Evolutionary conservation across 805 yeast genomes (phyloP).

Genomic region (Cyberlindnera americana): DNA sequence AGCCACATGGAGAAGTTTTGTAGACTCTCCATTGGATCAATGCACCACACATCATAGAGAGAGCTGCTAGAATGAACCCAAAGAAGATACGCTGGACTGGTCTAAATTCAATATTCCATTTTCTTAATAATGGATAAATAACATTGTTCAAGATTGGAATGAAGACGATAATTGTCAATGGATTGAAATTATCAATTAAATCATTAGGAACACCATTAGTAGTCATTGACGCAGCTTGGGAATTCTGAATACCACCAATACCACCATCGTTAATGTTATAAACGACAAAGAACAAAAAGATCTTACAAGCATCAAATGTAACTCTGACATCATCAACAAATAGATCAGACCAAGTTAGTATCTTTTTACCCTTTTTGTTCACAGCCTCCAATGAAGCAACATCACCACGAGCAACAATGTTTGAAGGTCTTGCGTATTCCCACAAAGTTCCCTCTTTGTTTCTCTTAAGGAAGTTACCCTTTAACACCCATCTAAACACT

Average conservation of each 20-base stretch:
- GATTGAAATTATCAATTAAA: conserved; percentile 71
- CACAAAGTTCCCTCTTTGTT: conserved; percentile 39
- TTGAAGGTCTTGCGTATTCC: conserved; percentile 58
- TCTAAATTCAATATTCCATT: conserved; percentile 48
- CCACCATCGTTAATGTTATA: conserved; percentile 75
- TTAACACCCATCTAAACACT: conserved; percentile 38
- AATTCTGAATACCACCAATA: conserved; percentile 39
- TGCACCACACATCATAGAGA: conserved; percentile 29
- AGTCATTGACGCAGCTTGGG: conserved; percentile 70
- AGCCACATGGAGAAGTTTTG: conserved; percentile 69
- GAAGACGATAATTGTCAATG: conserved; percentile 71
- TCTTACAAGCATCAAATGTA: conserved; percentile 67
- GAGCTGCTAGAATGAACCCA: conserved; percentile 65
- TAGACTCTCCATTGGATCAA: conserved; percentile 70
- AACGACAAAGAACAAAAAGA: conserved; percentile 67
- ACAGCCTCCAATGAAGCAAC: conserved; percentile 11
- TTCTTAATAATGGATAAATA: conserved; percentile 51
- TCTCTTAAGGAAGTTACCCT: conserved; percentile 43
- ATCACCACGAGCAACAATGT: conserved; percentile 42
- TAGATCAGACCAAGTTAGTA: conserved; percentile 55
- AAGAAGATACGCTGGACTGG: conserved; percentile 69
- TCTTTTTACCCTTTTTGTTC: conserved; percentile 25
- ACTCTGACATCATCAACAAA: conserved; percentile 72
- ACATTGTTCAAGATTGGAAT: conserved; percentile 66
- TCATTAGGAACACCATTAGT: conserved; percentile 79